phyloP scores from a whole-genome alignment of 331 rosid genomes.

The Malus hybrid region DNA sequence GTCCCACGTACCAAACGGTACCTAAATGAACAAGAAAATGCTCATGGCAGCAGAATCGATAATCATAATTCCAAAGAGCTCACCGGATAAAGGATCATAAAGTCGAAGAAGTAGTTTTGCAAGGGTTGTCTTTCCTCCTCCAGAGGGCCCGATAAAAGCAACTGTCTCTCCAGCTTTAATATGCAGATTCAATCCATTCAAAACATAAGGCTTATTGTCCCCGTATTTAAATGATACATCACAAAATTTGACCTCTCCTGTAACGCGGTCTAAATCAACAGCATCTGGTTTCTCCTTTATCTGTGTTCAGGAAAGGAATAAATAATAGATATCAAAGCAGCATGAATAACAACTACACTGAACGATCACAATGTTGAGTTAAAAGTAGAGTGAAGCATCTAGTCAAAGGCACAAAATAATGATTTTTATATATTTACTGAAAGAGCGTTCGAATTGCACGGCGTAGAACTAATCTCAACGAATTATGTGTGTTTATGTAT shows the following conservation, averaged over 20 bases:
- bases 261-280: conserved; percentile 42
- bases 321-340: not conserved
- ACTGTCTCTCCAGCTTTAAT: conserved; percentile 80
- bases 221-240: conserved; percentile 63
- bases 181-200: conserved; percentile 65
- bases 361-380: not conserved
- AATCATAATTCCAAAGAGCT: conserved; percentile 13
- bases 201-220: conserved; percentile 44
- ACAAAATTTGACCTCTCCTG: conserved; percentile 69
- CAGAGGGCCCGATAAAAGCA: conserved; percentile 91
- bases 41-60: not conserved
- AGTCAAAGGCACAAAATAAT: not conserved
- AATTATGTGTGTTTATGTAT: not conserved
- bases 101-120: conserved; percentile 78
- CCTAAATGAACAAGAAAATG: not conserved
- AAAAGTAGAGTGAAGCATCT: not conserved
- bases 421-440: not conserved
- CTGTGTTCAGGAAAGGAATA: conserved; percentile 36
- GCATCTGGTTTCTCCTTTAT: conserved; percentile 63
- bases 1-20: too few species aligned
- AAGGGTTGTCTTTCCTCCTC: conserved; percentile 94
- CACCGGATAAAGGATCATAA: conserved; percentile 77
- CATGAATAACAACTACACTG: not conserved
- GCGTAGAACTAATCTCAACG: not conserved
- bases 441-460: not conserved